A percentile compares a stretch with the other conserved stretches of the same genome.
These are phyloP conservation scores for Gastrolobium villosum DNA, from an alignment of 306 rosid genomes.

Conservation along the genomic window DNA sequence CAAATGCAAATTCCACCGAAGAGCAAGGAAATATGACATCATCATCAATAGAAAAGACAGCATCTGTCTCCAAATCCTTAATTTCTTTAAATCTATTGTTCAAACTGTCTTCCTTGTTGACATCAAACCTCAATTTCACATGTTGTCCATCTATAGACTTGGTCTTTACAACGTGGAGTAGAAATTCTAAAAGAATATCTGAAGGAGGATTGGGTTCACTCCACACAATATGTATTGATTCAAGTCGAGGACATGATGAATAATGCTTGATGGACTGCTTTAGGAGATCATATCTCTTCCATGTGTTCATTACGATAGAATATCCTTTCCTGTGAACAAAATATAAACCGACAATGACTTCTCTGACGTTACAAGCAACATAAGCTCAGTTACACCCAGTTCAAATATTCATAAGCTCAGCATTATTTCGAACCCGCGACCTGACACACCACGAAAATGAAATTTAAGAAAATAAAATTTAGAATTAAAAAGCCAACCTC, in stretches of 20 bases:
- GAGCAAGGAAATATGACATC: constrained; percentile 95
- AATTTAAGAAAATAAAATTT: constrained; percentile 22
- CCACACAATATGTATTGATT: constrained; percentile 89
- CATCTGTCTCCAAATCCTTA: constrained; percentile 77
- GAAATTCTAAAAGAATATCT: constrained; percentile 56
- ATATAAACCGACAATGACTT: constrained; percentile 27
- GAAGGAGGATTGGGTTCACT: constrained; percentile 92
- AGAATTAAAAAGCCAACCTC: constrained; percentile 17
- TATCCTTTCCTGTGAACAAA: constrained; percentile 78
- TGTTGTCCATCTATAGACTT: constrained; percentile 60
- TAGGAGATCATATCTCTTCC: constrained; percentile 97
- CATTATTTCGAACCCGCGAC: no score
- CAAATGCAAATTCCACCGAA: constrained; percentile 87
- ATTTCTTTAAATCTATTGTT: constrained; percentile 93
- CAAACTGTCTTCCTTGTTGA: constrained; percentile 88
- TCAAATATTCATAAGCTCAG: no score
- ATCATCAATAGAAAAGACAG: constrained; percentile 88
- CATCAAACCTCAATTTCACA: constrained; percentile 74
- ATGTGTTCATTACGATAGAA: constrained; percentile 90
- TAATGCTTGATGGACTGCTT: constrained; percentile 92
- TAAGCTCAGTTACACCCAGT: no score
- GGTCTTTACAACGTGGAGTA: constrained; percentile 56
- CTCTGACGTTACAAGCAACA: constrained; percentile 19
- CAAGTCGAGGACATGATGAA: constrained; percentile 76
- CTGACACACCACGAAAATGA: no score